Base-by-base conservation (phyloP, 805 yeast species). In the Metschnikowia aberdeeniae region DNA sequence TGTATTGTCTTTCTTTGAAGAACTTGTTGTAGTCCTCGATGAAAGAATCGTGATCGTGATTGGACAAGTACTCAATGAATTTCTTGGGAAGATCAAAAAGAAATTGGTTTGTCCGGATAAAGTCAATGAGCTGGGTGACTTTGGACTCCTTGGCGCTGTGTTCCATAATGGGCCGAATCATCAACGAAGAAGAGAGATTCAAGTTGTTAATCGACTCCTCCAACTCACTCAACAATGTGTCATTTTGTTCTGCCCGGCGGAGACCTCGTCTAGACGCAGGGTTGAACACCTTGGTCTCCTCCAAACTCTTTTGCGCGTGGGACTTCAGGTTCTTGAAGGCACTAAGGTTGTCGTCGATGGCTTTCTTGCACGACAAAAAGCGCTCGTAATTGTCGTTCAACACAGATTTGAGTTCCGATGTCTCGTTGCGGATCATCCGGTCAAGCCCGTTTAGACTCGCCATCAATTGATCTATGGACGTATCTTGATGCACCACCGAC, bases 111-210 rank as follows among this genome's bases (percentile, higher is more conserved):
- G 50, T 42, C 12, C 57, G 56, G 11, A 70, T 51, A 44, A 69
- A 68, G 6, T 70, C 75, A 31, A 71, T 65, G 44, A 70, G 54
- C 38, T 52, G 59, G 19, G 54, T 34, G 19, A 70, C 51, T 43
- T 70, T 71, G 7, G 44, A 45, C 53, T 69, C 74, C 46, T 61
- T 66, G 22, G 57, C 54, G 43, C 64, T 62, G 44, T 67, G 67
- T 31, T 71, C 75, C 50, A 62, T 55, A 11, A 71, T 66, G 5
- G 76, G 76, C 36, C 74, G 56, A 27, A 71, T 68, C 62, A 68
- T 63, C 35, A 68, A 53, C 6, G 70, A 54, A 0, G 73, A 62
- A 1, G 70, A 58, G 29, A 66, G 51, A 42, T 68, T 70, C 38
- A 71, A 54, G 49, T 68, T 67, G 45, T 68, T 68, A 32, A 71